Base-by-base conservation (phyloP, 2,329 filamentous ascomycete species). In the Phialophora chinensis region DNA sequence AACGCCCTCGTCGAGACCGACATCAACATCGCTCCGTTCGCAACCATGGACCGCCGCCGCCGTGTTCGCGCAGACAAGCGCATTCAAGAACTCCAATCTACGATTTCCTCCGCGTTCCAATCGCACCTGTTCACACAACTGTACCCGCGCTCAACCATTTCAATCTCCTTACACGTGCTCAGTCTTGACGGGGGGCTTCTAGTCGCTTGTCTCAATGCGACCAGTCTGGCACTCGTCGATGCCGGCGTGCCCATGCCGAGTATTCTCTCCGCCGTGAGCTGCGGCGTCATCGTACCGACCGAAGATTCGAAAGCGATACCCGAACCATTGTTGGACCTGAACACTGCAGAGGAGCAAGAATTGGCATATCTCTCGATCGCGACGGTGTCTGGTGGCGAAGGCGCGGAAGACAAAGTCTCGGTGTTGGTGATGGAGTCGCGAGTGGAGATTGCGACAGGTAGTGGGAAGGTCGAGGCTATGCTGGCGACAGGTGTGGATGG, bases 201-300 rank as follows among this genome's bases (percentile, higher is more conserved):
- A 23, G 93, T 94, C 0, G 91, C 93, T 0, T 92, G 94, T 54
- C 84, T 98, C 72, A 99, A 99, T 75, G 95, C 95, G 3, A 87
- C 91, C 0, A 97, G 94, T 0, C 87, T 99, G 12, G 95, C 95
- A 0, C 87, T 98, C 25, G 90, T 98, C 69, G 95, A 99, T 76
- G 95, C 95, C 0, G 95, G 95, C 60, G 90, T 99, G 23, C 95
- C 95, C 27, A 97, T 98, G 93, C 88, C 89, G 2, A 92, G 96
- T 76, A 96, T 97, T 76, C 86, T 98, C 2, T 88, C 89, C 25
- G 92, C 93, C 5, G 96, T 92, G 79, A 97, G 93, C 0, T 91
- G 92, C 0, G 95, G 93, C 3, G 91, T 80, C 75, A 80, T 90
- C 54, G 53, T 67, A 33, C 62, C 70, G 8, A 56, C 67, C 8